A percentile compares a stretch with the other conserved stretches of the same genome.
Conservation (phyloP, 169 alveolate species). For the Cyclospora cayetanensis region DNA sequence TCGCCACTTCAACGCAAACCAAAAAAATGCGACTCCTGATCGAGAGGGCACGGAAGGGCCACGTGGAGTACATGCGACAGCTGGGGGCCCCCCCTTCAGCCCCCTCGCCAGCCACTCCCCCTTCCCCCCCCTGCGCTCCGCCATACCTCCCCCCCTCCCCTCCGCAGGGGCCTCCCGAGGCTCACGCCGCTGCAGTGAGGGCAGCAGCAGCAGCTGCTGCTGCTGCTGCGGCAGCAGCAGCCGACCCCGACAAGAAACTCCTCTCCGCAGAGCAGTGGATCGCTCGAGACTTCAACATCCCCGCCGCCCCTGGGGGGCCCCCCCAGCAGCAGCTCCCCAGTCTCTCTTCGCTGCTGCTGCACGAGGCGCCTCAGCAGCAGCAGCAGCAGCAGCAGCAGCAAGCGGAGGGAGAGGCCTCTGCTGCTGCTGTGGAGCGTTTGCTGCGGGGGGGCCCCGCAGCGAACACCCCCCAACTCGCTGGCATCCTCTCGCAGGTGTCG, state of each 20-base stretch:
- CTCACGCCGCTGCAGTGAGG: neutral
- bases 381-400: neutral
- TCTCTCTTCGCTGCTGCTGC: neutral
- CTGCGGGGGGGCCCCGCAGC: neutral
- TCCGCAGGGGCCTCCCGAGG: neutral
- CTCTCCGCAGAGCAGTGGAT: conserved; percentile 15
- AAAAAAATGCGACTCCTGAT: neutral
- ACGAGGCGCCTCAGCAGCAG: neutral
- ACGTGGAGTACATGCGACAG: conserved; percentile 22
- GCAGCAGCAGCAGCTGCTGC: neutral
- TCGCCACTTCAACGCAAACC: neutral
- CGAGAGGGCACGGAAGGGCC: neutral
- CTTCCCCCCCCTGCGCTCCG: conserved; percentile 3
- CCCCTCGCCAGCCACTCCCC: neutral
- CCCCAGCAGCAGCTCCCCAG: neutral
- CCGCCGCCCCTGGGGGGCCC: neutral
- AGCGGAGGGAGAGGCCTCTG: neutral
- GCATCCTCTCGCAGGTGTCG: neutral
- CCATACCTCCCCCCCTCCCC: neutral
- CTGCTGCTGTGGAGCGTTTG: neutral
- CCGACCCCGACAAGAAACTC: neutral
- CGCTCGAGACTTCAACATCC: neutral
- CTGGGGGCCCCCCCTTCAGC: conserved; percentile 21
- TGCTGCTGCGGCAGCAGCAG: neutral
- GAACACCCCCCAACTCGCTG: neutral